A percentile compares a stretch with the other conserved stretches of the same genome.
Conservation (phyloP, 2,329 filamentous ascomycete genomes). For the Aureobasidium lini region DNA sequence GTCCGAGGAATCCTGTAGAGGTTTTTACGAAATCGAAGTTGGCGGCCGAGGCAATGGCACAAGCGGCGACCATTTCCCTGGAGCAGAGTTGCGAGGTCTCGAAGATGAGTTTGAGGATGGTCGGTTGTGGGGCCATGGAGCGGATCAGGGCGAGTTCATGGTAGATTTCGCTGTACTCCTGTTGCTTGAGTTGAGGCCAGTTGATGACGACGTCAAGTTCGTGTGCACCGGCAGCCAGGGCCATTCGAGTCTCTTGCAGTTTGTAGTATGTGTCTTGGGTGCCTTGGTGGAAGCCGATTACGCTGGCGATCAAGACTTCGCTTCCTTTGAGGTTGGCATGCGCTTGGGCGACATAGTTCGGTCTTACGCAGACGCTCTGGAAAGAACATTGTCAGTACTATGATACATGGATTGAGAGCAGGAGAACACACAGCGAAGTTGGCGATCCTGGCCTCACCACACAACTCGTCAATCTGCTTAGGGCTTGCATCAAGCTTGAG, state of each 20-base stretch:
- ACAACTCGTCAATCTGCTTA: constrained; percentile 46
- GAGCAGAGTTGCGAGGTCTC: constrained; percentile 47
- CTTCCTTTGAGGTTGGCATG: constrained; percentile 42
- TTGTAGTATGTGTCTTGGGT: constrained; percentile 46
- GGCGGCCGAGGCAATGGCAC: constrained; percentile 44
- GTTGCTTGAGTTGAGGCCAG: constrained; percentile 36
- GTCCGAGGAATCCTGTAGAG: constrained; percentile 51
- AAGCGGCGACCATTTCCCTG: constrained; percentile 47
- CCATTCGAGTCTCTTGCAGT: constrained; percentile 43
- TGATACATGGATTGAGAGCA: background rate
- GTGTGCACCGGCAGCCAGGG: constrained; percentile 43
- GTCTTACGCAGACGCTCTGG: constrained; percentile 51
- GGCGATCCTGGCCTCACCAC: constrained; percentile 45
- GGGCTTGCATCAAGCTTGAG: constrained; percentile 42
- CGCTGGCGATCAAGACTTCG: constrained; percentile 47
- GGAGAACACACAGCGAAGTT: constrained; percentile 35
- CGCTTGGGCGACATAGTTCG: constrained; percentile 45
- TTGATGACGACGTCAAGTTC: constrained; percentile 57
- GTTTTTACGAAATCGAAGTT: constrained; percentile 55
- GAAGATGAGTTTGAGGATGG: constrained; percentile 49
- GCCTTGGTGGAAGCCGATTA: constrained; percentile 55
- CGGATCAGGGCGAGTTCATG: constrained; percentile 47
- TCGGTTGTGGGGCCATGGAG: constrained; percentile 35
- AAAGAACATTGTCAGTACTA: too few species aligned
- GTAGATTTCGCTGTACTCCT: constrained; percentile 43